These are phyloP conservation scores for Lippia alba DNA, from an alignment of 305 asterid genomes.

Conservation along the genomic window DNA sequence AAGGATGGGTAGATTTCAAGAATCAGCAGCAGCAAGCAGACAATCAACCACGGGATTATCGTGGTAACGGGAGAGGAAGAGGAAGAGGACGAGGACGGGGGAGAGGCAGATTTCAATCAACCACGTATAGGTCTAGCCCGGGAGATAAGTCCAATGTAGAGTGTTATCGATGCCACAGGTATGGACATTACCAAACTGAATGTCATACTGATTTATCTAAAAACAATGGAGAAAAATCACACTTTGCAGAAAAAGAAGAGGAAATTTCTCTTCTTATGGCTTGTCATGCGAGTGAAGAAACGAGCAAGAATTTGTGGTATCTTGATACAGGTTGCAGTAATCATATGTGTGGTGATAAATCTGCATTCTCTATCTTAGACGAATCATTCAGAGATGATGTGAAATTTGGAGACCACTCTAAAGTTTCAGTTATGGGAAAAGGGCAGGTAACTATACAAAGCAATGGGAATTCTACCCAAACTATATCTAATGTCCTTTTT, in stretches of 20 bases:
- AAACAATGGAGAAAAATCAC: neutral
- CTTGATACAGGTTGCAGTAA: neutral
- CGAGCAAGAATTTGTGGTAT: neutral
- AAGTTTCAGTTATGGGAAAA: neutral
- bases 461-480: neutral
- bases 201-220: neutral
- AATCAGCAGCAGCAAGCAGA: too few relatives aligned
- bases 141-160: neutral
- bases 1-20: too few relatives aligned
- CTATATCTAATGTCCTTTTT: neutral
- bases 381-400: neutral
- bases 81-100: neutral
- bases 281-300: neutral
- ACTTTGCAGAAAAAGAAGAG: constrained; percentile 1
- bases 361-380: neutral
- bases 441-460: neutral
- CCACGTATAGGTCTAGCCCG: neutral
- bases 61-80: neutral
- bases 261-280: neutral
- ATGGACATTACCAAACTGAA: neutral
- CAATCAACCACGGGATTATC: too few relatives aligned
- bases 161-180: neutral
- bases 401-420: neutral
- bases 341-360: too few relatives aligned
- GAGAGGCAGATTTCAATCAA: too few relatives aligned